Percentiles rank a stretch among this genome's conserved stretches.
phyloP scores from a whole-genome alignment of 1,284 basidiomycete species.

The Ustilago bromivora region DNA sequence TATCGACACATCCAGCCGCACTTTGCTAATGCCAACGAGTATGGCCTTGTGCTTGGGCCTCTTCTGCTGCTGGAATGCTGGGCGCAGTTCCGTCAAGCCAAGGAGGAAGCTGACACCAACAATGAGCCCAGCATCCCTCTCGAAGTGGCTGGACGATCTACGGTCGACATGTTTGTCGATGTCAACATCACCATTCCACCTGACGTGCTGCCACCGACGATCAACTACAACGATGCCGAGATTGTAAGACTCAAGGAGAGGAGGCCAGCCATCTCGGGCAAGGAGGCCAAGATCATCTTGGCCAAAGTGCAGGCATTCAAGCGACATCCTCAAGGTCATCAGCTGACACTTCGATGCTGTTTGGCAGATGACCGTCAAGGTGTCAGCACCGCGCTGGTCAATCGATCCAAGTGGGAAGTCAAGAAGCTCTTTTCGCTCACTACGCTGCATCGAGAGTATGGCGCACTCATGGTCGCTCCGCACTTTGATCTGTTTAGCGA shows the following conservation, averaged over 20 bases:
- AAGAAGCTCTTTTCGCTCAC: slow-evolving; percentile 88
- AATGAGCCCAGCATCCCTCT: slow-evolving; percentile 36
- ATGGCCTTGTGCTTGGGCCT: slow-evolving; percentile 83
- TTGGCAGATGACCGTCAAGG: slow-evolving; percentile 70
- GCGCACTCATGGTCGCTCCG: slow-evolving; percentile 83
- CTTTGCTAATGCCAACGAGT: slow-evolving; percentile 79
- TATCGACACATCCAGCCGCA: slow-evolving; percentile 72
- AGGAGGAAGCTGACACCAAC: slow-evolving; percentile 74
- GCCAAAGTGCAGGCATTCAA: slow-evolving; percentile 83
- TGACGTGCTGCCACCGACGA: slow-evolving; percentile 32
- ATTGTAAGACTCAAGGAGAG: slow-evolving; percentile 83
- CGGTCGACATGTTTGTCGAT: slow-evolving; percentile 56
- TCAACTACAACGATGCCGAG: slow-evolving; percentile 62
- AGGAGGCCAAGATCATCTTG: slow-evolving; percentile 73
- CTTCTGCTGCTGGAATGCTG: slow-evolving; percentile 91
- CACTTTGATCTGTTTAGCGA: slow-evolving; percentile 82
- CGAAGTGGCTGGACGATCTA: slow-evolving; percentile 50
- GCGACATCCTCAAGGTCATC: slow-evolving; percentile 72
- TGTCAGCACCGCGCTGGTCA: slow-evolving; percentile 70
- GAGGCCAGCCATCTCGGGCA: slow-evolving; percentile 80
- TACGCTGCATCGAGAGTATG: slow-evolving; percentile 92
- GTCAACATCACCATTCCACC: slow-evolving; percentile 48
- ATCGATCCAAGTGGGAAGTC: slow-evolving; percentile 79
- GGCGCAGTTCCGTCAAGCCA: slow-evolving; percentile 85
- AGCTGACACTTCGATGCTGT: slow-evolving; percentile 72